Evolutionary conservation across 2,329 filamentous ascomycete genomes (phyloP).

Genomic region (Penicillium sp.): DNA sequence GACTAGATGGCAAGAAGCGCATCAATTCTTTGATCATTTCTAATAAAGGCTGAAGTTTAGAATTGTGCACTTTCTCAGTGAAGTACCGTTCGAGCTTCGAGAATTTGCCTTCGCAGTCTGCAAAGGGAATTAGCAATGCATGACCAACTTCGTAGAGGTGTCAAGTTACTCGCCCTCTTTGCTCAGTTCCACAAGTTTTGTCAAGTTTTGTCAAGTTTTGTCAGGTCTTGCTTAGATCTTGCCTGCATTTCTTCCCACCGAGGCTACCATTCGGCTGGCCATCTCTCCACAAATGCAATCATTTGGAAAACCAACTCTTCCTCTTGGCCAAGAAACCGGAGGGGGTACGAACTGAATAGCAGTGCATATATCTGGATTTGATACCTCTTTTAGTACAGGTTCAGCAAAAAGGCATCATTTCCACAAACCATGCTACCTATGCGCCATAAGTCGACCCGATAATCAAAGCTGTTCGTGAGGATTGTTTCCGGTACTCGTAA

Average conservation of each 20-base stretch:
- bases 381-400: slow-evolving; percentile 3
- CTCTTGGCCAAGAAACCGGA: slow-evolving; percentile 18
- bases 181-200: neutral
- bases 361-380: slow-evolving; percentile 22
- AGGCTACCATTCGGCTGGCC: slow-evolving; percentile 21
- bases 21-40: slow-evolving; percentile 22
- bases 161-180: slow-evolving; percentile 1
- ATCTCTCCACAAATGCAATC: slow-evolving; percentile 21
- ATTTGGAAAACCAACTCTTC: slow-evolving; percentile 20
- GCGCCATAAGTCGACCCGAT: slow-evolving; percentile 35
- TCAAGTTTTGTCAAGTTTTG: too few relatives aligned
- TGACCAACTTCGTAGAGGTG: neutral
- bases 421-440: slow-evolving; percentile 24
- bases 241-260: slow-evolving; percentile 15
- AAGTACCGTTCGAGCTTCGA: slow-evolving; percentile 19
- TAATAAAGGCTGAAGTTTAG: slow-evolving; percentile 13
- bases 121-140: slow-evolving; percentile 7
- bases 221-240: slow-evolving; percentile 2
- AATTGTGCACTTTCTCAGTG: slow-evolving; percentile 7
- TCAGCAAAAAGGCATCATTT: neutral
- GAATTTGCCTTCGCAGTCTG: neutral
- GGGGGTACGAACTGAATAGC: slow-evolving; percentile 17
- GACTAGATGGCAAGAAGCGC: slow-evolving; percentile 22
- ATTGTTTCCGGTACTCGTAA: slow-evolving; percentile 34
- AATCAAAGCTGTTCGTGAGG: slow-evolving; percentile 29